Evolutionary conservation across 768 basidiomycete species (phyloP), one percentile per base, ranked within the genome.

Genomic region (Trametes coccinea): DNA sequence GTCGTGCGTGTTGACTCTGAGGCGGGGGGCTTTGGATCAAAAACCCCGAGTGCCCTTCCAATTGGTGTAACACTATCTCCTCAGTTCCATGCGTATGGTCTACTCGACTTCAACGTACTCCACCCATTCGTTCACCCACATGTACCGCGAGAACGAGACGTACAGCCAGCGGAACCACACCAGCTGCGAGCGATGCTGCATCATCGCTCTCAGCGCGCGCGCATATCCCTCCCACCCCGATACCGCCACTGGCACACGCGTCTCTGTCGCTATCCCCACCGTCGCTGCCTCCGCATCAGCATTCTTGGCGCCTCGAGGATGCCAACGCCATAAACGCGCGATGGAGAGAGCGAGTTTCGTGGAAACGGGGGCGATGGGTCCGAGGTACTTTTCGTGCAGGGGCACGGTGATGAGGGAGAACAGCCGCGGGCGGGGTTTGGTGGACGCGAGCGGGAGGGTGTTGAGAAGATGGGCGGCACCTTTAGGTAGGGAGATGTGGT

Each of bases 101-200:
- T 22, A 22, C 22, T 22, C 22, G 22, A 22, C 22, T 22, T 22
- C 22, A 22, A 22, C 22, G 22, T 22, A 22, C 70, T 86, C 82
- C 2, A 79, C 77, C 84, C 92, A 92, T 64, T 91, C 88, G 64
- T 95, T 95, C 30, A 91, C 84, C 94, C 95, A 96, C 92, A 96
- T 90, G 70, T 95, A 93, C 59, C 89, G 81, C 16, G 92, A 94
- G 70, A 88, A 91, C 22, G 75, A 64, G 41, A 95, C 79, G 70
- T 94, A 91, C 58, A 95, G 75, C 84, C 89, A 93, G 44, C 95
- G 83, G 77, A 93, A 96, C 94, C 94, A 95, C 45, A 85, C 84
- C 60, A 93, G 75, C 77, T 97, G 95, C 61, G 85, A 86, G 56
- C 75, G 63, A 66, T 97, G 95, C 59, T 80, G 75, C 62, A 75